phyloP scores from a whole-genome alignment of 306 rosid genomes.

The Albizia julibrissin region DNA sequence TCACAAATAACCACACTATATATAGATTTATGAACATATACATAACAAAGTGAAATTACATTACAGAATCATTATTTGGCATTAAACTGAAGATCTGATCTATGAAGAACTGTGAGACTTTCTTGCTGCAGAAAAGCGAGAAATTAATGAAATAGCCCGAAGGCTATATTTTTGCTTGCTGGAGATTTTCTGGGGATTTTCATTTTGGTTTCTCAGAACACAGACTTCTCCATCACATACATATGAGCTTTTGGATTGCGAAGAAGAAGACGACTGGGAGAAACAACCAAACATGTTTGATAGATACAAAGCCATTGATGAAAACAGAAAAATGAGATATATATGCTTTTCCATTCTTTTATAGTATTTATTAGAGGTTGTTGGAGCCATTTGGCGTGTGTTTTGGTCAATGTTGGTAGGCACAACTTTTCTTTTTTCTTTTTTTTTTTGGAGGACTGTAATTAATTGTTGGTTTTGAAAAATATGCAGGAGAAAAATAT shows the following conservation, averaged over 20 bases:
- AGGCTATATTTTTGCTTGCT: conserved; percentile 27
- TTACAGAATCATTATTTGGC: background rate
- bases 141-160: conserved; percentile 20
- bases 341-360: background rate
- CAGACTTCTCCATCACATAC: conserved; percentile 13
- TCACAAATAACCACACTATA: too few relatives aligned
- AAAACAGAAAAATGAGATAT: background rate
- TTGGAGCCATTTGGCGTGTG: background rate
- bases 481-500: background rate
- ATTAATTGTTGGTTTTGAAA: background rate
- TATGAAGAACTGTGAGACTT: background rate
- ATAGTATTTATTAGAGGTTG: background rate
- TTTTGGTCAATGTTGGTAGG: background rate
- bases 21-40: background rate
- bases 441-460: background rate
- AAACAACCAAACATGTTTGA: conserved; percentile 17
- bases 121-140: conserved; percentile 24
- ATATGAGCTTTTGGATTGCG: background rate
- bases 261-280: conserved; percentile 7
- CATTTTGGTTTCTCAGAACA: conserved; percentile 15
- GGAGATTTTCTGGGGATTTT: background rate
- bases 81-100: background rate
- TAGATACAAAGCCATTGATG: background rate
- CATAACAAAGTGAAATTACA: background rate
- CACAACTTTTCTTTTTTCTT: background rate